phyloP scores from a whole-genome alignment of 2,329 filamentous ascomycete genomes.

The Cladophialophora yegresii region DNA sequence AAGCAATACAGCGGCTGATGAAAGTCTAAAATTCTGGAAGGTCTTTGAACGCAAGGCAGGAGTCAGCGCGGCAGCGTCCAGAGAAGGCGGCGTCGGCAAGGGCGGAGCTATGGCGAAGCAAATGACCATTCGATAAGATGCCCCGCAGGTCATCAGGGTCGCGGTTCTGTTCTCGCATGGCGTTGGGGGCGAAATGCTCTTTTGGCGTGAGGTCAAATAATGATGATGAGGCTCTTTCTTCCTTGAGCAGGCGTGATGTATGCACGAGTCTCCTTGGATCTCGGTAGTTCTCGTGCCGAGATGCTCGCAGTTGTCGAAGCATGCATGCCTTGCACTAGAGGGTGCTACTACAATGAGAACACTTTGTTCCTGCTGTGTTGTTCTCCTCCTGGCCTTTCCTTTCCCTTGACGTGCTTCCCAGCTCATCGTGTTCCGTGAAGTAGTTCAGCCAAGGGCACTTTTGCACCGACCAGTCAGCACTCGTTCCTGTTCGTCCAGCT shows the following conservation, averaged over 20 bases:
- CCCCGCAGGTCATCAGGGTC: neutral
- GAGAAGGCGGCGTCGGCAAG: constrained; percentile 67
- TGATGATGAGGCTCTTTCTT: constrained; percentile 23
- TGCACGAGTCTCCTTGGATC: constrained; percentile 9
- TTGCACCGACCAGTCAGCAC: constrained; percentile 2
- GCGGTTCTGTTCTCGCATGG: constrained; percentile 20
- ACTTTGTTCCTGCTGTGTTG: neutral
- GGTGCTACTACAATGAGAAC: neutral
- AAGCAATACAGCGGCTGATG: constrained; percentile 72
- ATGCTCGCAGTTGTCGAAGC: neutral
- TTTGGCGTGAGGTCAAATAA: neutral
- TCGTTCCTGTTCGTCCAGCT: constrained; percentile 23
- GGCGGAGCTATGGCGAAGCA: constrained; percentile 90
- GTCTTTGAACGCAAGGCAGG: constrained; percentile 98
- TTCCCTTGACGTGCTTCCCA: neutral
- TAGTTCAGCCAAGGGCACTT: constrained; percentile 9
- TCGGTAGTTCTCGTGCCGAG: neutral
- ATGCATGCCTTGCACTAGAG: neutral
- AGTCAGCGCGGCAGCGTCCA: constrained; percentile 62
- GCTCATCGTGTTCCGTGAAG: neutral
- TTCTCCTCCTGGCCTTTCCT: neutral
- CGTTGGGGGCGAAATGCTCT: constrained; percentile 21
- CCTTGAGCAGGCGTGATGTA: neutral
- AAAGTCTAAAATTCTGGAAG: constrained; percentile 99
- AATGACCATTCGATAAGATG: constrained; percentile 80